Evolutionary conservation across 495 filamentous ascomycete species (phyloP), one percentile per base, ranked within the genome.

Genomic region (Friedmanniomyces simplex): DNA sequence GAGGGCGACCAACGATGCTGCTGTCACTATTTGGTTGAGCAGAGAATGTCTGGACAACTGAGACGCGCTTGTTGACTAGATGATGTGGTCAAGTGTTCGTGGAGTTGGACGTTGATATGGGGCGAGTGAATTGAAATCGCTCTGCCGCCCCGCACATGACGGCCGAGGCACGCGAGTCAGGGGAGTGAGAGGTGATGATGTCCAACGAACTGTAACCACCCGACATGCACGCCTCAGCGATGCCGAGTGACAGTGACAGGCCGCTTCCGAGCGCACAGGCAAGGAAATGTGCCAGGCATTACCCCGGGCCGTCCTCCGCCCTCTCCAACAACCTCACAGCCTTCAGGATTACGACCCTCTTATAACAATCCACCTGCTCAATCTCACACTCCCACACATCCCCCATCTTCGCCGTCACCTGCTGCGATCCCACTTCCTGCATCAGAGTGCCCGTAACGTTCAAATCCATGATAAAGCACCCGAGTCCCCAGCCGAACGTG

Each of bases 351-450:
- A 59, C 22, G 7, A 16, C n/a, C 50, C 64, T 62, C 18, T 14
- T 8, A 55, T 53, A 62, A 22, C 65, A 62, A 47, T 66, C 47
- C 13, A 69, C 47, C 12, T 37, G 16, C 14, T 58, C 36, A 24
- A 71, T 60, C 59, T 63, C 57, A 20, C 46, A 63, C 46, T 68
- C 67, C 68, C 68, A 71, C 37, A 57, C 50, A 58, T 71, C 68
- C 25, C 68, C 68, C 12, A 57, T 22, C 45, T 39, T 48, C 30
- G 48, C 28, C 47, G 28, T 42, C 13, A n/a, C 48, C 32, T 30
- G 4, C 39, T 28, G 49, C 48, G 12, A 34, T 25, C 14, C 14
- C 37, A 49, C 24, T 14, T 51, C 6, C 49, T 1, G 49, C 11
- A 22, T 4, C 51, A 58, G 54, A 5, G 28, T 28, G 1, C 21